These are phyloP conservation scores for Chlorella variabilis DNA, from an alignment of 163 green algal species.

Conservation along the genomic window DNA sequence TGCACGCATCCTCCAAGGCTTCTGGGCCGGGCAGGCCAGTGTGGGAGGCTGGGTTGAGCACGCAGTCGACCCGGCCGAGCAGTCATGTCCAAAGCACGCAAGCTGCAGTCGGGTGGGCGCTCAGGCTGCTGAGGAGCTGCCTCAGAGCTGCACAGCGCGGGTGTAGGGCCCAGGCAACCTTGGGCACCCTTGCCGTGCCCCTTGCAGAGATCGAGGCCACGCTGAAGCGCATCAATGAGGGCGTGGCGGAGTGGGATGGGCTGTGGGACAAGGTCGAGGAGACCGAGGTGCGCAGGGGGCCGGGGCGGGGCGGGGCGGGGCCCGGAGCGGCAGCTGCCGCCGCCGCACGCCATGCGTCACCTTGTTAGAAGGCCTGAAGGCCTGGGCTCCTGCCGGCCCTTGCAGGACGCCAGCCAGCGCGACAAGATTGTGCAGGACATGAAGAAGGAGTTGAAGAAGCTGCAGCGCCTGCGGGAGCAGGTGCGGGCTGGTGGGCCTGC, in stretches of 20 bases:
- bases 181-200: background rate
- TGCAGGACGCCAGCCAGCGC: constrained; percentile 37
- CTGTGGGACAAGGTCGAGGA: constrained; percentile 42
- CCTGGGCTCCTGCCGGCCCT: no score
- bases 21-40: background rate
- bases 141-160: background rate
- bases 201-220: constrained; percentile 26
- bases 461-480: constrained; percentile 42
- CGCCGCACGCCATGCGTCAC: no score
- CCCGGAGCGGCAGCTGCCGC: background rate
- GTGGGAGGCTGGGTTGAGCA: no score
- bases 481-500: background rate
- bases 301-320: no score
- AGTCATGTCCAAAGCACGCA: constrained; percentile 26
- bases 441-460: constrained; percentile 46
- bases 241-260: constrained; percentile 27
- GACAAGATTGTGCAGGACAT: constrained; percentile 38
- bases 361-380: no score
- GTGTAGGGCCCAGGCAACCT: background rate
- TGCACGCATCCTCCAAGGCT: background rate
- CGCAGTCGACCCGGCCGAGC: background rate
- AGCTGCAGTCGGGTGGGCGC: background rate
- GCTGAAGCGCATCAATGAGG: constrained; percentile 27
- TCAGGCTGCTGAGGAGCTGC: background rate
- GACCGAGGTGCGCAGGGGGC: constrained; percentile 16